phyloP scores from a whole-genome alignment of 192 early-diverging fungal species.

The Mortierella antarctica region DNA sequence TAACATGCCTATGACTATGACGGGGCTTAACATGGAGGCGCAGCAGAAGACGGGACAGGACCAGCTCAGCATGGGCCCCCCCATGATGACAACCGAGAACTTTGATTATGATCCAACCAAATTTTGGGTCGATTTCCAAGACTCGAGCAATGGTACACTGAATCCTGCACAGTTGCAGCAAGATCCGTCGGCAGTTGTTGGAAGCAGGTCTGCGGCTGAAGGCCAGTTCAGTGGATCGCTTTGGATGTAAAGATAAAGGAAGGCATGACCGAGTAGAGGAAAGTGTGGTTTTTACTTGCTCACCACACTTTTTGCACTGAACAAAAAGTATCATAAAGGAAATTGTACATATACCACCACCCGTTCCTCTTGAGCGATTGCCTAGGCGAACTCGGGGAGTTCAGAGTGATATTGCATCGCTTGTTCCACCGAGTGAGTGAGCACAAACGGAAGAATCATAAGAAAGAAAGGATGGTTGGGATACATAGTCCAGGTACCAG shows the following conservation, averaged over 20 bases:
- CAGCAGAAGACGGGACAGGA: constrained; percentile 41
- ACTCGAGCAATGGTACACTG: constrained; percentile 17
- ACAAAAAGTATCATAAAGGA: not conserved
- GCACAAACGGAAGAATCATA: no score
- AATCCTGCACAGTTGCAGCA: constrained; percentile 39
- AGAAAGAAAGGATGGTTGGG: no score
- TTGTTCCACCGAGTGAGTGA: no score
- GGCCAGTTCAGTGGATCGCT: constrained; percentile 20
- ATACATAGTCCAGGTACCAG: no score
- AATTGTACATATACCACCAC: no score
- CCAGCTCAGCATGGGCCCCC: constrained; percentile 17
- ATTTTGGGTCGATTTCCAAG: constrained; percentile 48
- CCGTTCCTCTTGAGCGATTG: no score
- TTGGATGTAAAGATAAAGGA: constrained; percentile 20
- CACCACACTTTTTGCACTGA: not conserved
- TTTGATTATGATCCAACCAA: constrained; percentile 45
- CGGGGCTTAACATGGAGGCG: constrained; percentile 30
- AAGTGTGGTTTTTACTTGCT: no score
- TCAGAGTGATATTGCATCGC: no score
- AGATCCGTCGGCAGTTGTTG: constrained; percentile 4
- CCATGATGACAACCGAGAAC: constrained; percentile 3
- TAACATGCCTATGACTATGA: constrained; percentile 46
- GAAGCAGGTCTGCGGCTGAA: constrained; percentile 6
- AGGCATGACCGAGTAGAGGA: not conserved
- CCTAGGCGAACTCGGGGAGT: no score